phyloP scores from a whole-genome alignment of 2,329 filamentous ascomycete species.

The Ophiocordyceps sinensis region DNA sequence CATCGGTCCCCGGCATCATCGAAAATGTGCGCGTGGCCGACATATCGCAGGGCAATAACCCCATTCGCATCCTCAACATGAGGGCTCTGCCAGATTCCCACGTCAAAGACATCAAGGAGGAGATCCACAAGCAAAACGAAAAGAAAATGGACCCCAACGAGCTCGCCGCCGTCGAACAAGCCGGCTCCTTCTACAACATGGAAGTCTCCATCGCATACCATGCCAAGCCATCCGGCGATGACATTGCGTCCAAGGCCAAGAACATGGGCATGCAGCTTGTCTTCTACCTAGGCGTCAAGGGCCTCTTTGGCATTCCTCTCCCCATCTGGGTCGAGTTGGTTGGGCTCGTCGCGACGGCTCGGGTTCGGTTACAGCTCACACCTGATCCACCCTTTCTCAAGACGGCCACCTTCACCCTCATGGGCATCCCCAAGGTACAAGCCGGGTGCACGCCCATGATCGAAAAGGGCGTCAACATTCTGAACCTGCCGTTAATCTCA shows the following conservation, averaged over 20 bases:
- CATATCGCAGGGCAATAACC: conserved; percentile 86
- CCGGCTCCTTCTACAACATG: conserved; percentile 84
- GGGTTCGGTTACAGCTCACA: conserved; percentile 69
- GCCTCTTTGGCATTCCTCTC: conserved; percentile 75
- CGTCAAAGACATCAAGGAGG: conserved; percentile 67
- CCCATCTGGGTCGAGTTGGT: conserved; percentile 85
- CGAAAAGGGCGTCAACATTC: conserved; percentile 76
- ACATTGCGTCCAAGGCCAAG: conserved; percentile 65
- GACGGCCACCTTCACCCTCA: conserved; percentile 81
- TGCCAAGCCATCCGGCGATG: conserved; percentile 56
- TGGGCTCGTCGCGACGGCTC: conserved; percentile 76
- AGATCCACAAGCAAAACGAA: conserved; percentile 64
- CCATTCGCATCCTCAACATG: conserved; percentile 75
- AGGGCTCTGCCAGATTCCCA: conserved; percentile 68
- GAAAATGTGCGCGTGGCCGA: conserved; percentile 92
- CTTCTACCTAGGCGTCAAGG: conserved; percentile 84
- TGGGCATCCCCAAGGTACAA: conserved; percentile 81
- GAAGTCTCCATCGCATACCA: conserved; percentile 88
- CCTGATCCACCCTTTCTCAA: conserved; percentile 89
- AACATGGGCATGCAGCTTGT: conserved; percentile 97
- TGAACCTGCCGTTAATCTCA: conserved; percentile 84
- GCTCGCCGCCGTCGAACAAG: conserved; percentile 76
- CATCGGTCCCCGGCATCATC: conserved; percentile 77
- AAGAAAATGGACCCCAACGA: conserved; percentile 77
- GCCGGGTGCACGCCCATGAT: conserved; percentile 88